phyloP scores from a whole-genome alignment of 371 early-diverging fungal genomes.

The Paraphysoderma sedebokerense region DNA sequence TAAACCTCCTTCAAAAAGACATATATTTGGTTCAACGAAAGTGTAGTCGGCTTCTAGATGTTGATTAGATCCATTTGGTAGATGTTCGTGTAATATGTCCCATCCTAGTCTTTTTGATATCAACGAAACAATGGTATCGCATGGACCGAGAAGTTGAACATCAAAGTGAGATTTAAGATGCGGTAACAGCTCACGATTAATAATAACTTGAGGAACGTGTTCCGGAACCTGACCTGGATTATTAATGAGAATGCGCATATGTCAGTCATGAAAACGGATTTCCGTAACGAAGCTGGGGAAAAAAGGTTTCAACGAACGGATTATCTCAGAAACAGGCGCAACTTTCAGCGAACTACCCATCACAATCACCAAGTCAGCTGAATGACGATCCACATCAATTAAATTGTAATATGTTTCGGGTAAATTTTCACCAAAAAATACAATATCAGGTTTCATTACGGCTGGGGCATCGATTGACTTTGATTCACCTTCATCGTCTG shows the following conservation, averaged over 20 bases:
- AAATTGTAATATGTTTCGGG: slow-evolving; percentile 55
- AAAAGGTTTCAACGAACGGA: slow-evolving; percentile 23
- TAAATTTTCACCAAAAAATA: slow-evolving; percentile 86
- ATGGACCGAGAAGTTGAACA: slow-evolving; percentile 70
- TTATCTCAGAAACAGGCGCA: slow-evolving; percentile 79
- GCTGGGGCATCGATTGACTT: slow-evolving; percentile 1
- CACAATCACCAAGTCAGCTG: slow-evolving; percentile 74
- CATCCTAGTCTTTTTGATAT: slow-evolving; percentile 54
- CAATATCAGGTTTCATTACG: slow-evolving; percentile 47
- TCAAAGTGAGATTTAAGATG: slow-evolving; percentile 65
- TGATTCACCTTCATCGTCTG: no score
- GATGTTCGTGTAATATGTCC: slow-evolving; percentile 8
- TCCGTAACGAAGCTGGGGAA: background rate
- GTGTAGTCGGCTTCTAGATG: background rate
- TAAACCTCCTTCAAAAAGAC: background rate
- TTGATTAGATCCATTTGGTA: background rate
- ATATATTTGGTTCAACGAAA: background rate
- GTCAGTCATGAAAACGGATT: background rate
- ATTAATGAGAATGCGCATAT: background rate
- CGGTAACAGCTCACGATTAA: slow-evolving; percentile 68
- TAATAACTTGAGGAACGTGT: slow-evolving; percentile 70
- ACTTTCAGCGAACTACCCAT: slow-evolving; percentile 94
- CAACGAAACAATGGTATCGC: slow-evolving; percentile 67
- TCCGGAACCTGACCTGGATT: slow-evolving; percentile 47
- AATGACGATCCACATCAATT: slow-evolving; percentile 44